phyloP scores from a whole-genome alignment of 805 yeast genomes.

The Torulaspora maleeae region DNA sequence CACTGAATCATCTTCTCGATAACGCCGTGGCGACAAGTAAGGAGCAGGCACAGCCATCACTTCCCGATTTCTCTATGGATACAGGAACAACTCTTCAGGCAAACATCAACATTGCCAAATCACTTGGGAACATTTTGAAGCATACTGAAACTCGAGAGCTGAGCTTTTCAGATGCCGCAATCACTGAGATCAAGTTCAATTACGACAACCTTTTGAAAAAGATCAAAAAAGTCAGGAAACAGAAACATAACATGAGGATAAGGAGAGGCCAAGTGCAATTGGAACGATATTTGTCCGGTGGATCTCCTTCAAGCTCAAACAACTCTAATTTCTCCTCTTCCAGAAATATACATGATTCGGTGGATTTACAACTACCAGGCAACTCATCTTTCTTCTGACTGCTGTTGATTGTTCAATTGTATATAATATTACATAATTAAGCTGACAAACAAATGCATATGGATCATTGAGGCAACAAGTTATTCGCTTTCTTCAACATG shows the following conservation, averaged over 20 bases:
- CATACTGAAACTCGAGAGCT: conserved; percentile 31
- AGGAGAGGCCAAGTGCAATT: conserved; percentile 15
- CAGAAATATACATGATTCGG: conserved; percentile 11
- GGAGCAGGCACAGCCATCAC: conserved; percentile 1
- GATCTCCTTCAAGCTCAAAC: conserved; percentile 8
- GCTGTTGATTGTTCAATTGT: neutral
- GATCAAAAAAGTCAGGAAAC: conserved; percentile 24
- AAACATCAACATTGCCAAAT: conserved; percentile 32
- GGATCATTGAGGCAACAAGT: neutral
- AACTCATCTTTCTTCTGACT: conserved; percentile 11
- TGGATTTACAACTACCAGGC: conserved; percentile 11
- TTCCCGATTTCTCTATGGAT: conserved; percentile 8
- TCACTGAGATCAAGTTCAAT: conserved; percentile 26
- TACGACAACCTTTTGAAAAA: conserved; percentile 25
- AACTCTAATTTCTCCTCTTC: conserved; percentile 11
- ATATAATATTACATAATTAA: neutral
- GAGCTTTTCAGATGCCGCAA: conserved; percentile 25
- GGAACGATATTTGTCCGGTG: conserved; percentile 13
- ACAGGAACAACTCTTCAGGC: conserved; percentile 21
- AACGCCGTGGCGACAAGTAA: conserved; percentile 14
- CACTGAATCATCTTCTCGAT: conserved; percentile 15
- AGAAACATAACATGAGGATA: conserved; percentile 9
- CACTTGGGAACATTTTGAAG: conserved; percentile 30
- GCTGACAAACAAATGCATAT: neutral
- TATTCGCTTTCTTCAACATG: conserved; percentile 5